Conservation (phyloP, 306 rosid genomes). For the Citrullus colocynthis region DNA sequence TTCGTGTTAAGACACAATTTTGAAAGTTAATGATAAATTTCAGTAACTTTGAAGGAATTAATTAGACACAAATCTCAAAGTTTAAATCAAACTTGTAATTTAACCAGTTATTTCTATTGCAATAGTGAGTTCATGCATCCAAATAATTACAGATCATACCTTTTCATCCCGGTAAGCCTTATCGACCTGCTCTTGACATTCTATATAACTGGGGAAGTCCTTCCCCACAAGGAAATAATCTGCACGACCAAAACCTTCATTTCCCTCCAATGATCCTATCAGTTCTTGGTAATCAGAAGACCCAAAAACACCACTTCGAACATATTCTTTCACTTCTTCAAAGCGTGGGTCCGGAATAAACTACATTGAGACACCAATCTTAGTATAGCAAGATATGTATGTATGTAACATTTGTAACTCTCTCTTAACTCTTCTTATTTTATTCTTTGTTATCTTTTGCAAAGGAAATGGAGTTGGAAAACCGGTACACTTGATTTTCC, state of each 20-base stretch:
- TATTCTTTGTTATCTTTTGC: not conserved
- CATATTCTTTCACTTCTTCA: slow-evolving; percentile 75
- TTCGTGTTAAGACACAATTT: not conserved
- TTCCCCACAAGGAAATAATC: slow-evolving; percentile 97
- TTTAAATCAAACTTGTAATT: not conserved
- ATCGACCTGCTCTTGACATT: slow-evolving; percentile 87
- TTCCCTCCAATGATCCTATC: slow-evolving; percentile 83
- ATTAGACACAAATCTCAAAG: not conserved
- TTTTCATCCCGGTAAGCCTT: slow-evolving; percentile 69
- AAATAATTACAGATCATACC: slow-evolving; percentile 26
- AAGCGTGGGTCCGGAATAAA: slow-evolving; percentile 86
- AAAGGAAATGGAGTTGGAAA: not conserved
- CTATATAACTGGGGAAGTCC: slow-evolving; percentile 95
- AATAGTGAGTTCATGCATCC: not conserved
- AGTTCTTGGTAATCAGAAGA: slow-evolving; percentile 54
- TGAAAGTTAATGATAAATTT: not conserved
- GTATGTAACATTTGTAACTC: not conserved
- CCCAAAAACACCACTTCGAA: slow-evolving; percentile 83
- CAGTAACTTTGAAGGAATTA: not conserved
- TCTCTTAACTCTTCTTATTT: not conserved
- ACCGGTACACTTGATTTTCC: not conserved
- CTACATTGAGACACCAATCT: slow-evolving; percentile 26
- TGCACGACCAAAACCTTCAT: slow-evolving; percentile 85
- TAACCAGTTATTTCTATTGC: not conserved
- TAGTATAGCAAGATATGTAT: not conserved